Base-by-base conservation (phyloP, 306 rosid species). In the Lathyrus sativus region DNA sequence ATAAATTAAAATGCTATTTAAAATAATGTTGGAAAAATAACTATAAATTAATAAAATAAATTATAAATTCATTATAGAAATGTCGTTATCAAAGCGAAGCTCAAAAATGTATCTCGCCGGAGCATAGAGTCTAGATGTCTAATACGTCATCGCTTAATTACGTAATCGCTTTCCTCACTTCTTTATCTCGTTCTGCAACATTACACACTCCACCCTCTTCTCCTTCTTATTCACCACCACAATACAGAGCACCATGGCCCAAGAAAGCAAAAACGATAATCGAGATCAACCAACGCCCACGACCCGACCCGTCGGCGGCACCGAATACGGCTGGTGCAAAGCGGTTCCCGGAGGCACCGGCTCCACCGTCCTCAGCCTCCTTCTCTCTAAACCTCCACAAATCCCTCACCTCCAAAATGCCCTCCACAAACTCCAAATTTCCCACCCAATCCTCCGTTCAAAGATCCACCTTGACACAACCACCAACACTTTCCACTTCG, bases 241-340 rank as follows among this genome's bases (percentile, higher is more conserved):
- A 22, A 5, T 33, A 33, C 6, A 57, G 0, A 38, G 5, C 70
- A 46, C 10, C 13, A 85, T 87, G 87, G 22, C 22, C 22, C 22
- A 19, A 19, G 22, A 19, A 19, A 19, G 22, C 22, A 19, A 19
- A 19, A 19, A 19, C 22, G 22, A 19, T 19, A 19, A 19, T 19
- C 22, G 0, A 1, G 4, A 49, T 35, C 80, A 71, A 2, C 39
- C 53, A 17, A 41, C 38, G 9, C 39, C 65, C 35, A 14, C 37
- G 3, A 13, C 56, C 55, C 88, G 98, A 42, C 74, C 82, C 61
- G 87, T 82, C 38, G 98, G 98, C 7, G 97, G 96, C 73, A 93
- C 96, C 28, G 98, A 93, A 76, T 77, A 66, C 90, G 84, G 95
- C 78, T 93, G 98, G 98, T 90, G 97, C 90, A 78, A 62, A 73